Conservation (phyloP, 83 land plant genomes). For the Diphasiastrum complanatum region DNA sequence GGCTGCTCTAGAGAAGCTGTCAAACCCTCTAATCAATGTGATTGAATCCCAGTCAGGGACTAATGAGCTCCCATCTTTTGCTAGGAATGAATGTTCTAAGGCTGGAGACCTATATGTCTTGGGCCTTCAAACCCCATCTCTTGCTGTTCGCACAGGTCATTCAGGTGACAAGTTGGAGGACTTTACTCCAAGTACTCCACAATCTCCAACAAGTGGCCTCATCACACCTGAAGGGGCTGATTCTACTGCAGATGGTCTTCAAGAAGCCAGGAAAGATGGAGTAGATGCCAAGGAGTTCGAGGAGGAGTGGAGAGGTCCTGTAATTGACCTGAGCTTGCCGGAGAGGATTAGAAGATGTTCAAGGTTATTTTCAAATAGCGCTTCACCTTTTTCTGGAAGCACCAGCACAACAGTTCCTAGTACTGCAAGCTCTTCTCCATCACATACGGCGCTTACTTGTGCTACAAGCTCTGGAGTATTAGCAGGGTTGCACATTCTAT, state of each 20-base stretch:
- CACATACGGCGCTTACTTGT: neutral
- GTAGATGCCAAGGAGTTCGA: conserved; percentile 8
- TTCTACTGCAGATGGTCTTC: conserved; percentile 3
- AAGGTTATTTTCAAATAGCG: neutral
- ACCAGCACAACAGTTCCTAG: neutral
- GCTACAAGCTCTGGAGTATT: neutral
- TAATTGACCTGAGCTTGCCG: conserved; percentile 2
- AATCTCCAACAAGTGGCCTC: conserved; percentile 9
- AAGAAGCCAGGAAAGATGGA: conserved; percentile 6
- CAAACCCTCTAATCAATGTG: too few relatives aligned
- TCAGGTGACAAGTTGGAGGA: conserved; percentile 4
- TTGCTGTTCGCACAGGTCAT: too few relatives aligned
- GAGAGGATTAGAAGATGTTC: neutral
- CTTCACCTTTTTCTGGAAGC: conserved; percentile 5
- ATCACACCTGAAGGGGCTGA: conserved; percentile 7
- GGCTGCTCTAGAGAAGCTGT: too few relatives aligned
- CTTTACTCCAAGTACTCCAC: conserved; percentile 6
- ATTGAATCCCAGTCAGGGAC: too few relatives aligned
- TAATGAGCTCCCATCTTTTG: too few relatives aligned
- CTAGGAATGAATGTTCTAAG: too few relatives aligned
- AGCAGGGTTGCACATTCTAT: conserved; percentile 4
- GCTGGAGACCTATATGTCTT: too few relatives aligned
- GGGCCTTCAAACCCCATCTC: too few relatives aligned
- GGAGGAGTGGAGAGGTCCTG: conserved; percentile 16
- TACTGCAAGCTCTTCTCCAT: conserved; percentile 8